Conservation (phyloP, 352 stramenopile species). For the Globisporangium spinosum region DNA sequence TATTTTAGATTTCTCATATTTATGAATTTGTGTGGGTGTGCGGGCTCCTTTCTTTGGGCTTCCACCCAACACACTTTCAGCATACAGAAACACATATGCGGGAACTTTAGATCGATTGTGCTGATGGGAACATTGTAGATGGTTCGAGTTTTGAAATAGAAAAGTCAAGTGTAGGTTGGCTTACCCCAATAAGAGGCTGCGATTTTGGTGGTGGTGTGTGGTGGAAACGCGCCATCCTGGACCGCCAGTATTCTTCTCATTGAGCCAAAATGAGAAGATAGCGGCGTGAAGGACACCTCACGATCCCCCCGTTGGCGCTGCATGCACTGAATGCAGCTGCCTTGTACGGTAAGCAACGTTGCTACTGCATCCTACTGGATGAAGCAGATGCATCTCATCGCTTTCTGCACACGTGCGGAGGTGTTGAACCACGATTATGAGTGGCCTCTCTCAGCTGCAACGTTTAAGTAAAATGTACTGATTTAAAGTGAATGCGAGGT, state of each 20-base stretch:
- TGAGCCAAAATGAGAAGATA: neutral
- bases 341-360: neutral
- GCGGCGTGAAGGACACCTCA: neutral
- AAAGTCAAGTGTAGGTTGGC: neutral
- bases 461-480: neutral
- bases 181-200: neutral
- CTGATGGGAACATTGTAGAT: neutral
- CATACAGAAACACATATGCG: conserved; percentile 7
- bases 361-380: neutral
- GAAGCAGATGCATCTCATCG: neutral
- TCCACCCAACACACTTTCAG: neutral
- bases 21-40: neutral
- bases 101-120: neutral
- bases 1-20: neutral
- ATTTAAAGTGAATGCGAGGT: neutral
- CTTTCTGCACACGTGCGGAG: neutral
- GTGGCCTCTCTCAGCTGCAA: neutral
- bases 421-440: neutral
- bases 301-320: neutral
- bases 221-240: conserved; percentile 8
- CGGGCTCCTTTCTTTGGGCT: conserved; percentile 7
- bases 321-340: neutral
- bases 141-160: neutral
- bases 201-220: conserved; percentile 15
- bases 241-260: neutral